These are phyloP conservation scores for Salix caprea DNA, from an alignment of 345 rosid genomes.

Conservation along the genomic window DNA sequence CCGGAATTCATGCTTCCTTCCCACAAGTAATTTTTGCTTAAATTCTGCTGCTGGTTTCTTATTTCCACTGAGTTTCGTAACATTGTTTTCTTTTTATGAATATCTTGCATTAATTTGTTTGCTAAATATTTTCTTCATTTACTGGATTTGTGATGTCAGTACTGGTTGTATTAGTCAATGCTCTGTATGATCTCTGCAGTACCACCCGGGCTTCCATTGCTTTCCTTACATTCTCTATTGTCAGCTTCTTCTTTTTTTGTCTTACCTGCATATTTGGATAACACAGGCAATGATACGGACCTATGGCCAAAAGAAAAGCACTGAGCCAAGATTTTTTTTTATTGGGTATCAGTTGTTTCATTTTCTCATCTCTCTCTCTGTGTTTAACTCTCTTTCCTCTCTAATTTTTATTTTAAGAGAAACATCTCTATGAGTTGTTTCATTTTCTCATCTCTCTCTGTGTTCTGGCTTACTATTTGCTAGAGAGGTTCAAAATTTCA, in stretches of 20 bases:
- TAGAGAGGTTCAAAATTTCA: neutral
- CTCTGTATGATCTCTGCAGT: neutral
- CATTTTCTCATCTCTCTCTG: neutral
- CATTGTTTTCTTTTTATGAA: neutral
- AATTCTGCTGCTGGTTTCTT: neutral
- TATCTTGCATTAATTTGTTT: neutral
- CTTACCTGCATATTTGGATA: neutral
- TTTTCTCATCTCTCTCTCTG: neutral
- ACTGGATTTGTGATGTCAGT: neutral
- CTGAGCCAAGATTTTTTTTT: neutral
- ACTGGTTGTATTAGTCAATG: neutral
- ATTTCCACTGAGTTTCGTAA: neutral
- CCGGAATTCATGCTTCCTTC: conserved; percentile 96
- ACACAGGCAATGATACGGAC: neutral
- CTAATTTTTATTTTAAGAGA: neutral
- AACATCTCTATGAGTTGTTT: neutral
- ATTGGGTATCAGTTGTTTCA: neutral
- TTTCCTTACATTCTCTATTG: neutral
- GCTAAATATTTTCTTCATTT: neutral
- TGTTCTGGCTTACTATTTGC: neutral
- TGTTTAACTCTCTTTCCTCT: neutral
- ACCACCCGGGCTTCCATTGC: neutral
- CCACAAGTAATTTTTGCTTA: conserved; percentile 65
- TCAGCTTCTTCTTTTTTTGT: neutral
- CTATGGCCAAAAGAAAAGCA: neutral